These are phyloP conservation scores for Rosa chinensis DNA, from an alignment of 306 rosid species.

Conservation along the genomic window DNA sequence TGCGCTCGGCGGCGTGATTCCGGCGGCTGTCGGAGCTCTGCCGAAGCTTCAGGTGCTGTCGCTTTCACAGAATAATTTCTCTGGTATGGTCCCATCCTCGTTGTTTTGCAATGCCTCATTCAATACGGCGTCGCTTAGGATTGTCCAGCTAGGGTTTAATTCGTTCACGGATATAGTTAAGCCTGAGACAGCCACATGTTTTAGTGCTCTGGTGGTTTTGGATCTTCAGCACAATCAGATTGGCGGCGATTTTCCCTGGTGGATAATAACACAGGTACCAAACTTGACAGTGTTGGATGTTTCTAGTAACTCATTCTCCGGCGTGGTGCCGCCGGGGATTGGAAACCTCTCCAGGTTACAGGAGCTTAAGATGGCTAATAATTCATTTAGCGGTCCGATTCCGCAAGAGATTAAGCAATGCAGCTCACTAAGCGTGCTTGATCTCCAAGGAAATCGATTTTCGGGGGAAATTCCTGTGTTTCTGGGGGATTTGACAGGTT, in stretches of 20 bases:
- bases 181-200: constrained; percentile 51
- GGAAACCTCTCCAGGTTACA: constrained; percentile 51
- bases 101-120: constrained; percentile 67
- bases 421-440: constrained; percentile 47
- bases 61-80: constrained; percentile 65
- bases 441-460: constrained; percentile 72
- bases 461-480: constrained; percentile 59
- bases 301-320: constrained; percentile 68
- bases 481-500: constrained; percentile 51
- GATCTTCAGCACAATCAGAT: constrained; percentile 67
- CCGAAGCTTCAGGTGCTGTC: constrained; percentile 78
- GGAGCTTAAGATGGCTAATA: constrained; percentile 70
- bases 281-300: constrained; percentile 58
- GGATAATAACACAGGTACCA: constrained; percentile 62
- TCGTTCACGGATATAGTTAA: constrained; percentile 63
- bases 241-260: constrained; percentile 63
- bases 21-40: constrained; percentile 78
- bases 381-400: constrained; percentile 61
- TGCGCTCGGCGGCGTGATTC: constrained; percentile 71
- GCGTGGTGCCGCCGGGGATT: constrained; percentile 51
- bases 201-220: constrained; percentile 65
- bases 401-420: constrained; percentile 74
- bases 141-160: constrained; percentile 80
- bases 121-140: constrained; percentile 68
- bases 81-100: constrained; percentile 77